A percentile compares a stretch with the other conserved stretches of the same genome.
Evolutionary conservation across 1,284 basidiomycete genomes (phyloP).

Genomic region (Naganishia sp.): DNA sequence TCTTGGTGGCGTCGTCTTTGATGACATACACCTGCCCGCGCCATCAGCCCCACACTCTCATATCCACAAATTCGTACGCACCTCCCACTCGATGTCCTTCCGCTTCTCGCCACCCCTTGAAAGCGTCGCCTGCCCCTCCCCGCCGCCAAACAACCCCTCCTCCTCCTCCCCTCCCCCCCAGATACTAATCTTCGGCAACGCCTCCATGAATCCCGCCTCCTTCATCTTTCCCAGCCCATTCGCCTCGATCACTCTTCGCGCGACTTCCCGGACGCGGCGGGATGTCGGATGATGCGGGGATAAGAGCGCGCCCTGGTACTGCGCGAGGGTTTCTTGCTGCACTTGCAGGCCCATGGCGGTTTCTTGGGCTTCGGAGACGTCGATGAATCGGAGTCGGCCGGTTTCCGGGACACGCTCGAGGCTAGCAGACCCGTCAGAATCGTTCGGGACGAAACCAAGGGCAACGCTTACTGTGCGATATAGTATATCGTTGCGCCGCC

Average conservation of each 20-base stretch:
- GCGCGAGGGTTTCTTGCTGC: slow-evolving; percentile 59
- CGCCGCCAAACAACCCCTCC: slow-evolving; percentile 32
- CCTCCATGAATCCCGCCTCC: slow-evolving; percentile 41
- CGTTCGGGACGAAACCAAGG: neutral
- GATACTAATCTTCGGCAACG: slow-evolving; percentile 37
- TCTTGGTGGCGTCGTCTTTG: slow-evolving; percentile 69
- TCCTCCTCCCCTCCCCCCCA: slow-evolving; percentile 39
- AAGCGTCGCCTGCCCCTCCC: slow-evolving; percentile 25
- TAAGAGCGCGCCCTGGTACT: slow-evolving; percentile 65
- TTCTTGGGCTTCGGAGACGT: slow-evolving; percentile 65
- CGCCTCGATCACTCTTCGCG: slow-evolving; percentile 69
- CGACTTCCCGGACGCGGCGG: slow-evolving; percentile 68
- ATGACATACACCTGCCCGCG: slow-evolving; percentile 72
- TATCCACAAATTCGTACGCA: slow-evolving; percentile 31
- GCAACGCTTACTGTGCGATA: slow-evolving; percentile 60
- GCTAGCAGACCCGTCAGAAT: slow-evolving; percentile 42
- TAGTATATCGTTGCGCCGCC: slow-evolving; percentile 61
- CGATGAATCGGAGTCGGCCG: slow-evolving; percentile 81
- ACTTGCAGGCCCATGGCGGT: slow-evolving; percentile 49
- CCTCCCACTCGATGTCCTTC: slow-evolving; percentile 56
- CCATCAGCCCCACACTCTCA: neutral
- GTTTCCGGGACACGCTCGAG: slow-evolving; percentile 79
- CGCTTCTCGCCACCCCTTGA: slow-evolving; percentile 40
- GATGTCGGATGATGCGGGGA: slow-evolving; percentile 69
- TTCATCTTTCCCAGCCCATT: slow-evolving; percentile 69